These are phyloP conservation scores for Aspergillus wentii DNA, from an alignment of 495 filamentous ascomycete genomes.

Conservation along the genomic window DNA sequence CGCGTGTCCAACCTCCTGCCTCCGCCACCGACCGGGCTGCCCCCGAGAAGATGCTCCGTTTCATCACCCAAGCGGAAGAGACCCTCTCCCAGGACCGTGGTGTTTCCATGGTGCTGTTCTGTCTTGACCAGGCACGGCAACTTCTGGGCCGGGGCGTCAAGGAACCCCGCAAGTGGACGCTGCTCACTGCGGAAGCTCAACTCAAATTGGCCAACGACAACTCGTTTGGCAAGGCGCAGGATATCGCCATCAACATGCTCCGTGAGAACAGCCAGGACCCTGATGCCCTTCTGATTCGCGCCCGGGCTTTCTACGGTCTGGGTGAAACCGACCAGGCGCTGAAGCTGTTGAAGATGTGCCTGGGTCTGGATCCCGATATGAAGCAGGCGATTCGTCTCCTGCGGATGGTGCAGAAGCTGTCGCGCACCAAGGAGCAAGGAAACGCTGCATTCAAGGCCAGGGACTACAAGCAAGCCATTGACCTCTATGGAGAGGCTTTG, in stretches of 20 bases:
- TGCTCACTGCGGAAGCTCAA: constrained; percentile 91
- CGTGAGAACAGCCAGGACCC: constrained; percentile 85
- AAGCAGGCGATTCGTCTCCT: constrained; percentile 78
- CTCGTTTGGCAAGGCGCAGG: constrained; percentile 84
- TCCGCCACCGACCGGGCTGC: constrained; percentile 76
- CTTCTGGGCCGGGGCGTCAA: constrained; percentile 66
- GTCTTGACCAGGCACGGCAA: constrained; percentile 82
- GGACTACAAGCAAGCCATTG: constrained; percentile 70
- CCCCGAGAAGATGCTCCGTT: constrained; percentile 76
- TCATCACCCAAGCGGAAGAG: constrained; percentile 76
- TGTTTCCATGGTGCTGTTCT: constrained; percentile 88
- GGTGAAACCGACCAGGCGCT: constrained; percentile 94
- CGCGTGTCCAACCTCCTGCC: constrained; percentile 56
- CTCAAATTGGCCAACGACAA: constrained; percentile 89
- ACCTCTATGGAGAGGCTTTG: constrained; percentile 78
- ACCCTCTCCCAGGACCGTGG: constrained; percentile 63
- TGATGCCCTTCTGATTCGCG: constrained; percentile 86
- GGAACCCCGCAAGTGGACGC: constrained; percentile 84
- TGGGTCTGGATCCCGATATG: constrained; percentile 89
- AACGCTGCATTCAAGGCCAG: constrained; percentile 85
- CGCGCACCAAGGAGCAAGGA: constrained; percentile 89
- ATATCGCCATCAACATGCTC: constrained; percentile 81
- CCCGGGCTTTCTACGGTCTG: constrained; percentile 79
- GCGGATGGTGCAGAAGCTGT: constrained; percentile 82
- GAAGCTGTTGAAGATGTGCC: constrained; percentile 85